Percentiles rank a stretch among this genome's conserved stretches.
These are phyloP conservation scores for Neurospora sp. DNA, from an alignment of 495 filamentous ascomycete species.

Conservation along the genomic window DNA sequence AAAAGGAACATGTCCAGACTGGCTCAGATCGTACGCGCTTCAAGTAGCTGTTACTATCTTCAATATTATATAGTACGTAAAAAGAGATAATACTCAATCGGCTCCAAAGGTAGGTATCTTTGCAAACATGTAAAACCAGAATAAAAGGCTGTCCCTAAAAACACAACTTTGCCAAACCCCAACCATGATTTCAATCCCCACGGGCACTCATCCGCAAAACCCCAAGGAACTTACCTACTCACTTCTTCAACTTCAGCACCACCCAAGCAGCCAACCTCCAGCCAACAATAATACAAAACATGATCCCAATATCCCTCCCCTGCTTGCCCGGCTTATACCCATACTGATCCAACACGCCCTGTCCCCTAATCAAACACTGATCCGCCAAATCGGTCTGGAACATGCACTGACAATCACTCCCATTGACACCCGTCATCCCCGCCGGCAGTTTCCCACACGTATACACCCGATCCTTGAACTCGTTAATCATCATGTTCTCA, in stretches of 20 bases:
- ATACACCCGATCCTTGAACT: constrained; percentile 56
- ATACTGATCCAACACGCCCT: constrained; percentile 55
- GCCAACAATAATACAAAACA: constrained; percentile 61
- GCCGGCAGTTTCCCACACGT: constrained; percentile 33
- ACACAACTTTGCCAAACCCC: neutral
- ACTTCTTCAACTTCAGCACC: constrained; percentile 26
- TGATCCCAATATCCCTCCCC: constrained; percentile 65
- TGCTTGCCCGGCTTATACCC: constrained; percentile 52
- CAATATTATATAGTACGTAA: neutral
- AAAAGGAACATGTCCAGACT: too few species aligned
- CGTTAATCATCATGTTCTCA: constrained; percentile 86
- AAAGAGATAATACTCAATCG: neutral
- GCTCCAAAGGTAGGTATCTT: neutral
- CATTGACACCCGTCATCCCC: constrained; percentile 42
- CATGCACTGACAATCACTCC: constrained; percentile 32
- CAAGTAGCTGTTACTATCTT: too few species aligned
- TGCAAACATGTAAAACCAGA: neutral
- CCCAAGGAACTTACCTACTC: neutral
- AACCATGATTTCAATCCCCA: neutral
- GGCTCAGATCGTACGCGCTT: too few species aligned
- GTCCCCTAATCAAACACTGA: constrained; percentile 58
- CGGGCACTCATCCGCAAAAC: neutral
- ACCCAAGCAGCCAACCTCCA: constrained; percentile 52
- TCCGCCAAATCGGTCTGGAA: constrained; percentile 51
- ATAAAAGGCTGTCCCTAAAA: neutral